Evolutionary conservation across 441 rosid species (phyloP).

Genomic region (Brassica hybrid): DNA sequence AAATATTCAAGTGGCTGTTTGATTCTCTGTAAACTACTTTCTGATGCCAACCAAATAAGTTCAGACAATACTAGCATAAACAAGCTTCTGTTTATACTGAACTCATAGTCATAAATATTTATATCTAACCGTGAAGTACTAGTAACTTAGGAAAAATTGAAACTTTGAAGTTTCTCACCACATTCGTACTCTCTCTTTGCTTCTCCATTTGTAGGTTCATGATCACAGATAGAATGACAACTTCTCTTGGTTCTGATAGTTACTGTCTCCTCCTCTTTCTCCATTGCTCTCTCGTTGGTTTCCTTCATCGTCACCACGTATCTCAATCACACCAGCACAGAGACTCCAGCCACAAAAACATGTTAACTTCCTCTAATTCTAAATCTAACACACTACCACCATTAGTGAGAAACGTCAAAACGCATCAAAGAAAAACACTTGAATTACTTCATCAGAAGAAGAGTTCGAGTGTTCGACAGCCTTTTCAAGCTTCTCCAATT

Average conservation of each 20-base stretch:
- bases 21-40: not conserved
- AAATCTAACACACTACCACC: not conserved
- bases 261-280: not conserved
- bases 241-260: not conserved
- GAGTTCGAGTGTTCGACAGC: not conserved
- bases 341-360: not conserved
- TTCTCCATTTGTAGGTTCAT: not conserved
- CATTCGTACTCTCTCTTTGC: not conserved
- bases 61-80: not conserved
- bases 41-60: not conserved
- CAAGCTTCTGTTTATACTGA: no score
- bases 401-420: not conserved
- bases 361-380: not conserved
- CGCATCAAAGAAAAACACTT: not conserved
- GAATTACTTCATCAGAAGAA: not conserved
- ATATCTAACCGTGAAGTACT: no score
- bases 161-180: no score
- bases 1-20: not conserved
- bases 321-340: slow-evolving; percentile 3
- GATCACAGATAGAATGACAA: not conserved
- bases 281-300: not conserved
- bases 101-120: no score
- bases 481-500: slow-evolving; percentile 7
- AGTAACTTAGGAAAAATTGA: no score
- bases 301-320: slow-evolving; percentile 7